A percentile compares a stretch with the other conserved stretches of the same genome.
Evolutionary conservation across 2,329 filamentous ascomycete species (phyloP).

Genomic region (Orbilia brochopaga): DNA sequence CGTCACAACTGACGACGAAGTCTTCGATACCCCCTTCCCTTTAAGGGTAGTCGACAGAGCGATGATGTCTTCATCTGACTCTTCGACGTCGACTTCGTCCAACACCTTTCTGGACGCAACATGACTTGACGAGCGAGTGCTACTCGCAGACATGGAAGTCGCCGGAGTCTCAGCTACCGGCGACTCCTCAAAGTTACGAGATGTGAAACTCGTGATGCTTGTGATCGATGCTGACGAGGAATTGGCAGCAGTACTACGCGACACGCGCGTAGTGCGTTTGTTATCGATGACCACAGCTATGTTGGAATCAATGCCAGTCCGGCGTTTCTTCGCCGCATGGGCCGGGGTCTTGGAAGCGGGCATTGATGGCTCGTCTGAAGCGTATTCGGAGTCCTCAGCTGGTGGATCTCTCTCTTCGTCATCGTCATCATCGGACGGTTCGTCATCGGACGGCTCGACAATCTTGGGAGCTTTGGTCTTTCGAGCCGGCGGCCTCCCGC

Average conservation of each 20-base stretch:
- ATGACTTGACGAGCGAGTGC: conserved; percentile 38
- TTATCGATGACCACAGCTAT: conserved; percentile 41
- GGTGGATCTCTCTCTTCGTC: not conserved
- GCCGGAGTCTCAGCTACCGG: conserved; percentile 15
- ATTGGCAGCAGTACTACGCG: not conserved
- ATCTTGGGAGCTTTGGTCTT: conserved; percentile 9
- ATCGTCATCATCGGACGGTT: conserved; percentile 1
- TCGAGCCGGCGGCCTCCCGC: conserved; percentile 15
- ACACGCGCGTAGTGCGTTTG: conserved; percentile 7
- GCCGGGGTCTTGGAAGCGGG: not conserved
- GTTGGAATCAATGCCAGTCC: conserved; percentile 24
- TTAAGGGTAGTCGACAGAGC: conserved; percentile 31
- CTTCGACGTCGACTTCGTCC: not conserved
- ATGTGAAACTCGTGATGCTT: conserved; percentile 14
- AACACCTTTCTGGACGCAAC: conserved; percentile 6
- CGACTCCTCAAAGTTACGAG: conserved; percentile 22
- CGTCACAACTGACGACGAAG: not conserved
- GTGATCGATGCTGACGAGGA: conserved; percentile 9
- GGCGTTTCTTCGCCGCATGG: conserved; percentile 32
- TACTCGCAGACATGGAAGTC: conserved; percentile 25
- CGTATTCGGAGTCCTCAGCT: conserved; percentile 7
- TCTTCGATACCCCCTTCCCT: conserved; percentile 24
- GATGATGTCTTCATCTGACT: conserved; percentile 20
- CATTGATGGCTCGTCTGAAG: not conserved
- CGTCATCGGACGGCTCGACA: conserved; percentile 8